Evolutionary conservation across 2,329 filamentous ascomycete genomes (phyloP), one percentile per base, ranked within the genome.

Genomic region (Parastagonospora nodorum): DNA sequence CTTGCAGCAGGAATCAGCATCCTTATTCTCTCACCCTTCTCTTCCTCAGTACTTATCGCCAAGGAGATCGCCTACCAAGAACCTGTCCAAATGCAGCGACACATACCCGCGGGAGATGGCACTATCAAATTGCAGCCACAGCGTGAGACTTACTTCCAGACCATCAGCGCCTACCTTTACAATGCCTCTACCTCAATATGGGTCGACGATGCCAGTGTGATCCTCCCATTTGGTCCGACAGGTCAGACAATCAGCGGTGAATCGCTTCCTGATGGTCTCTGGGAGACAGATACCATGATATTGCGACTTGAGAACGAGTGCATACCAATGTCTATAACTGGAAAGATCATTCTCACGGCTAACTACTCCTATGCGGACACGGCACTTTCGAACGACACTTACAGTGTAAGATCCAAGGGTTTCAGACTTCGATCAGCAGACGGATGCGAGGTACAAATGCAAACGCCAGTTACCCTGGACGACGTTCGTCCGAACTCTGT

Each of bases 1-100:
- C 10, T 51, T 2, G 35, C 45, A 2, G 48, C 46, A 9, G 50
- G 53, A 10, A 6, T 60, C 11, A 41, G 45, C 12, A 45, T 52
- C 4, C 28, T 60, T 11, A 9, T 47, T 7, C 48, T 60, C 15
- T 55, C 53, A 12, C 19, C 57, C 0, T 39, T 60, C 5, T 60
- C 57, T 12, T 57, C 57, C 24, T 50, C 48, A 9, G 38, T 58
- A 2, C 32, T 58, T 1, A 43, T 37, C 19, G 33, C 53, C 1
- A 46, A 55, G 27, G 40, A 53, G 38, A 42, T 53, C 12, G 29
- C 39, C 3, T 41, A 53, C 2, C 33, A 14, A 4, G 37, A 10
- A 9, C 48, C 42, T 24, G 41, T 27, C 8, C 19, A 49, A 16
- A 33, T 53, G n/a, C 42, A 12, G 2, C n/a, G 39, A 32, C 10